phyloP scores from a whole-genome alignment of 2,329 filamentous ascomycete species.

The Cladosporium sp. region DNA sequence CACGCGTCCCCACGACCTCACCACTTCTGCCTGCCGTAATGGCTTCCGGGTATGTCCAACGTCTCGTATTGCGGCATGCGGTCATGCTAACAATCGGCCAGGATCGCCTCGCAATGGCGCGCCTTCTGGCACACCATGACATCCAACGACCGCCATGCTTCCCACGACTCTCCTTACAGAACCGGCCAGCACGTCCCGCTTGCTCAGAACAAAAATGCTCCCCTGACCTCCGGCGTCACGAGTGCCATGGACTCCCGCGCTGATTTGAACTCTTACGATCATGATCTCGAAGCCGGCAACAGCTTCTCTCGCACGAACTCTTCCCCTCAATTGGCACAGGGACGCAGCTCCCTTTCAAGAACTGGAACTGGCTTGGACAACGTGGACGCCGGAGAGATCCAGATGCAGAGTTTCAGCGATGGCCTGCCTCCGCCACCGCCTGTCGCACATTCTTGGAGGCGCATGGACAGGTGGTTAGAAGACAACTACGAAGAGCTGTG shows the following conservation, averaged over 20 bases:
- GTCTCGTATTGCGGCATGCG: background rate
- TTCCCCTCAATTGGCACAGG: constrained; percentile 86
- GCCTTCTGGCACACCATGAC: constrained; percentile 89
- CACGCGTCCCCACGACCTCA: background rate
- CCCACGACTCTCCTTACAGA: constrained; percentile 87
- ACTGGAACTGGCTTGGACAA: constrained; percentile 63
- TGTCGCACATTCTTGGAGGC: constrained; percentile 82
- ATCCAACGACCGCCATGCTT: constrained; percentile 77
- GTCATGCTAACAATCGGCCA: background rate
- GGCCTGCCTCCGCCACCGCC: constrained; percentile 87
- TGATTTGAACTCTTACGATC: constrained; percentile 75
- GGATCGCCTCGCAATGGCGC: constrained; percentile 60
- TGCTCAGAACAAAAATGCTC: constrained; percentile 72
- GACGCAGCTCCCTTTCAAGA: constrained; percentile 59
- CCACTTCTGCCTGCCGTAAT: constrained; percentile 2
- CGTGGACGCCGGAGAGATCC: constrained; percentile 75
- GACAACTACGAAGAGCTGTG: constrained; percentile 92
- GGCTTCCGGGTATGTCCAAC: constrained; percentile 7
- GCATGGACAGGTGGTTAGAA: constrained; percentile 91
- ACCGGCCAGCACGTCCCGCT: constrained; percentile 87
- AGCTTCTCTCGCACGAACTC: constrained; percentile 57
- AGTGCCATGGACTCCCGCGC: constrained; percentile 79
- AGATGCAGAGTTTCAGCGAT: constrained; percentile 93
- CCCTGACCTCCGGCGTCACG: constrained; percentile 75
- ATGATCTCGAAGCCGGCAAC: constrained; percentile 61